Evolutionary conservation across 1,139 yeast species (phyloP), one percentile per base, ranked within the genome.

Genomic region (Suhomyces guaymorum): DNA sequence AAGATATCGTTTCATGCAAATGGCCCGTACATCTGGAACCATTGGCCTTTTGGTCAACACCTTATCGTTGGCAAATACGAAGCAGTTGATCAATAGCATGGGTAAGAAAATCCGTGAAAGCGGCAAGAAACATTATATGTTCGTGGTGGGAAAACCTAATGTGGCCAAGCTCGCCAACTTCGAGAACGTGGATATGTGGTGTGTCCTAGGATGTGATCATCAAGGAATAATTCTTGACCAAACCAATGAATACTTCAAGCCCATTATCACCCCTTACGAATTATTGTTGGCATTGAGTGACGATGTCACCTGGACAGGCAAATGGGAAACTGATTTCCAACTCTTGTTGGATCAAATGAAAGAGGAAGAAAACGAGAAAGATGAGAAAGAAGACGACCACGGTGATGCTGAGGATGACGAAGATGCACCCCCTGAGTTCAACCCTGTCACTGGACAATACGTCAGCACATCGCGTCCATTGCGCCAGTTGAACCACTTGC

Each of bases 121-220:
- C 0, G 96, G 89, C 2, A 92, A 92, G 60, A 94, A 94, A 54
- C 92, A 86, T 47, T 92, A 92, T 54, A 74, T 88, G 51, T 89
- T 92, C 63, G 97, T 90, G 5, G 97, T 92, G 6, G 99, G 99
- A 11, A 94, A 94, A 56, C 97, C 97, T n/a, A 92, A 92, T 53
- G 97, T 92, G 4, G 96, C 98, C 25, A 92, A 92, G 52, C 68
- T 92, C 36, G 98, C 98, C 9, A 92, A 92, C 58, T 92, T 94
- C 55, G 97, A 90, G 45, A 81, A 80, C 14, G 77, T 92, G 12
- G 98, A 92, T 49, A 73, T 86, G 17, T 92, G 98, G 97, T 90
- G 95, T 52, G 78, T 92, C 12, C 62, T 92, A 15, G 98, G 98
- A 0, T 94, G 99, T 59, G 90, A 95, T 11, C 89, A 89, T 49